Conservation (phyloP, 495 filamentous ascomycete genomes). For the Neurospora cerealis region DNA sequence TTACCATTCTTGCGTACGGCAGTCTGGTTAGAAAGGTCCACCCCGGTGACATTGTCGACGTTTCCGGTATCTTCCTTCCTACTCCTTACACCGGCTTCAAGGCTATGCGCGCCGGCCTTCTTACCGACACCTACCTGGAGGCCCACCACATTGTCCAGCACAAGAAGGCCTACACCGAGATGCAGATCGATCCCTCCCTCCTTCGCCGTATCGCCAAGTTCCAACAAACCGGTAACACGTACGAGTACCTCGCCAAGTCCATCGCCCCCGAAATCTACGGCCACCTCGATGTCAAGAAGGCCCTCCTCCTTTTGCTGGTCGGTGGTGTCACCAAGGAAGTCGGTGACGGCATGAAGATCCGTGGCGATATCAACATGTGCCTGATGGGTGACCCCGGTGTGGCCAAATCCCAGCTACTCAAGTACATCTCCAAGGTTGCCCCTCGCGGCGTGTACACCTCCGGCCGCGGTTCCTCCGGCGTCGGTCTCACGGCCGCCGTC, state of each 20-base stretch:
- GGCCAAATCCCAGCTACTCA: slow-evolving; percentile 93
- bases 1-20: slow-evolving; percentile 86
- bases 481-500: slow-evolving; percentile 93
- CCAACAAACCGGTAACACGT: slow-evolving; percentile 74
- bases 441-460: slow-evolving; percentile 97
- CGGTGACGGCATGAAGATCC: slow-evolving; percentile 95
- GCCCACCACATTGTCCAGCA: slow-evolving; percentile 89
- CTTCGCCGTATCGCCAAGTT: slow-evolving; percentile 73
- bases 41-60: slow-evolving; percentile 87
- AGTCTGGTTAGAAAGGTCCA: slow-evolving; percentile 74
- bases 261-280: slow-evolving; percentile 97
- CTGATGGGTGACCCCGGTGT: slow-evolving; percentile 99
- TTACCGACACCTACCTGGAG: slow-evolving; percentile 96
- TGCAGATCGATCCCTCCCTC: slow-evolving; percentile 62
- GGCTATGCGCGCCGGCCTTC: slow-evolving; percentile 84
- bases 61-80: slow-evolving; percentile 90
- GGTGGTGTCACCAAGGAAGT: slow-evolving; percentile 95
- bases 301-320: slow-evolving; percentile 83
- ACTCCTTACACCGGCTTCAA: slow-evolving; percentile 97
- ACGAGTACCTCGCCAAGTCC: slow-evolving; percentile 87
- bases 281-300: slow-evolving; percentile 96
- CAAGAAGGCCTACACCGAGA: slow-evolving; percentile 92
- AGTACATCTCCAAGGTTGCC: slow-evolving; percentile 97
- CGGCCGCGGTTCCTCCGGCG: slow-evolving; percentile 88
- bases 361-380: slow-evolving; percentile 97